Evolutionary conservation across 768 basidiomycete genomes (phyloP).

Genomic region (Amanita fuliginea): DNA sequence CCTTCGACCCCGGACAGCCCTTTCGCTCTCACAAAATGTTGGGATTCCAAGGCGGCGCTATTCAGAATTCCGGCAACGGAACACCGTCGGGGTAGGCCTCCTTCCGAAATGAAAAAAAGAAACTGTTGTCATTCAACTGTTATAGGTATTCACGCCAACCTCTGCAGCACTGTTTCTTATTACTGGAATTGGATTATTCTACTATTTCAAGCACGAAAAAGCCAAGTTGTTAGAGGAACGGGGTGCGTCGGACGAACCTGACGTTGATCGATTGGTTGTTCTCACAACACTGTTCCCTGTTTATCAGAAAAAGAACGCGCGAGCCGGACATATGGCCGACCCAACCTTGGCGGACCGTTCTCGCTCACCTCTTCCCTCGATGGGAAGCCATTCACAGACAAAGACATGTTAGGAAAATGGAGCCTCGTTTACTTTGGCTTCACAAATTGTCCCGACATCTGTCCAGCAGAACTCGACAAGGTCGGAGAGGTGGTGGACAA

Average conservation of each 20-base stretch:
- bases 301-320: conserved; percentile 61
- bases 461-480: conserved; percentile 96
- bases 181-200: conserved; percentile 72
- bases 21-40: background rate
- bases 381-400: conserved; percentile 65
- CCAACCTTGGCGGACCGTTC: conserved; percentile 90
- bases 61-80: conserved; percentile 20
- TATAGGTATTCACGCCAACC: conserved; percentile 84
- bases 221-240: conserved; percentile 62
- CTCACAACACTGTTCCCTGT: background rate
- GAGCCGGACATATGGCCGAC: conserved; percentile 67
- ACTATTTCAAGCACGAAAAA: conserved; percentile 88
- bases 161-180: conserved; percentile 78
- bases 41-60: conserved; percentile 8
- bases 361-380: conserved; percentile 48
- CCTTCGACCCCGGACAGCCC: background rate
- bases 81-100: conserved; percentile 22
- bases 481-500: conserved; percentile 65
- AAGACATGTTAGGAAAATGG: conserved; percentile 84
- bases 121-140: background rate
- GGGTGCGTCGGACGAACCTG: conserved; percentile 33
- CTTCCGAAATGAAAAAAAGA: background rate
- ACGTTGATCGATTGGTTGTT: background rate
- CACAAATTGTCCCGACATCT: conserved; percentile 98
- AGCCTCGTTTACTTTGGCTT: conserved; percentile 96